Base-by-base conservation (phyloP, 495 filamentous ascomycete species). In the Annulohypoxylon moriforme region DNA sequence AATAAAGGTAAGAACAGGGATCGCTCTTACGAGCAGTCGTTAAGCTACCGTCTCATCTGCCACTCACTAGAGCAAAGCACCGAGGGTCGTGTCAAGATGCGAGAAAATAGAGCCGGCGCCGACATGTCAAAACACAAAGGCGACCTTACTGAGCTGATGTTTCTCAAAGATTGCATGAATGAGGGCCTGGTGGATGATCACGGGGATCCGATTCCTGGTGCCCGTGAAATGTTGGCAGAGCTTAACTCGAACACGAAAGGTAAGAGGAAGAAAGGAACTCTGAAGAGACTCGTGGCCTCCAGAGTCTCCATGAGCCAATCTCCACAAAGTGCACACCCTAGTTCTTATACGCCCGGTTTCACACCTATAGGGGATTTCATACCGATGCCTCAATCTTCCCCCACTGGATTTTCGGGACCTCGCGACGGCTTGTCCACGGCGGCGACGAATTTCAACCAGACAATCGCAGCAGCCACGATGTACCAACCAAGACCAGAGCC, bases 121-220 rank as follows among this genome's bases (percentile, higher is more conserved):
- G 72, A 83, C 31, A 77, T 85, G 42, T 75, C 74, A 5, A 66
- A 77, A 24, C 83, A 85, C 61, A 65, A 47, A 50, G 83, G 83
- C 1, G 68, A 85, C 40, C 71, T 84, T 8, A 34, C 55, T 3
- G 7, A 33, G 4, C 67, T 64, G 22, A 47, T 13, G 6, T 69
- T 66, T 42, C 57, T 73, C 4, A 65, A 18, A 52, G 56, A 68
- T 9, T 76, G 40, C 20, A 53, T 9, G 27, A 13, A 6, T 1
- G n/a, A 59, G 8, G 56, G 47, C 1, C 22, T 77, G 0, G 22
- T 76, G 2, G 68, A 73, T 9, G 73, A 73, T 1, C 20, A 64
- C 3, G 75, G 73, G 5, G 42, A 67, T 16, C 70, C 70, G 6
- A 5, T 70, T 0, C 46, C 64, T 1, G 20, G 40, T 1, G 73